Evolutionary conservation across 148 eudicot species (phyloP), one percentile per base, ranked within the genome.

Genomic region (Camellia lanceoleosa): DNA sequence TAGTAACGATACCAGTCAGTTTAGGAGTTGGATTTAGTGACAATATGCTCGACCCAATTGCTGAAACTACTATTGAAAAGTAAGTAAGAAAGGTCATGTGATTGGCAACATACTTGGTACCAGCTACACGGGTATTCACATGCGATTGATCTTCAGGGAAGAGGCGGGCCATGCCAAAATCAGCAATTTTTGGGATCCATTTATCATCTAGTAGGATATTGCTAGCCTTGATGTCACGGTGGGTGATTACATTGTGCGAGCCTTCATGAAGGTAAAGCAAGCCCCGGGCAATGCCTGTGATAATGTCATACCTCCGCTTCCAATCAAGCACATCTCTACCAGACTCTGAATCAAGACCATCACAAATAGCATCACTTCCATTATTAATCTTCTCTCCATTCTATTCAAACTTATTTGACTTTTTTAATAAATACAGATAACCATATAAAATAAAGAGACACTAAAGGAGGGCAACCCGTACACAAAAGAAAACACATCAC

Each of bases 111-210:
- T 89, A 94, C 98, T 92, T 92, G 80, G 98, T 91, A 80, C 98
- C 97, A 69, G 97, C 98, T 85, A 92, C 83, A 78, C 97, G 95
- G 52, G 98, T 94, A 82, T 91, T 86, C 20, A 94, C 90, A 80
- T 94, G 97, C 8, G 97, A 92, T 91, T 91, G 80, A 81, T 91
- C 93, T 86, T 92, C 97, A 2, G 96, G 93, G 79, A 81, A 94
- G 8, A 94, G 87, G 20, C 97, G 90, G 38, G 98, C 97, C 94
- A 94, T 86, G 81, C 98, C 98, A 85, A 94, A 94, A 87, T 94
- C 98, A 41, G 97, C 98, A 83, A 94, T 94, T 80, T 94, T 94
- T 67, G 98, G 94, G 13, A 87, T 82, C 98, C 98, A 94, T 61
- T 87, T 94, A 43, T 91, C 94, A 74, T 94, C 98, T 66, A 94